Conservation (phyloP, 225 moss, liverwort and hornwort species). For the Pleurozium schreberi region DNA sequence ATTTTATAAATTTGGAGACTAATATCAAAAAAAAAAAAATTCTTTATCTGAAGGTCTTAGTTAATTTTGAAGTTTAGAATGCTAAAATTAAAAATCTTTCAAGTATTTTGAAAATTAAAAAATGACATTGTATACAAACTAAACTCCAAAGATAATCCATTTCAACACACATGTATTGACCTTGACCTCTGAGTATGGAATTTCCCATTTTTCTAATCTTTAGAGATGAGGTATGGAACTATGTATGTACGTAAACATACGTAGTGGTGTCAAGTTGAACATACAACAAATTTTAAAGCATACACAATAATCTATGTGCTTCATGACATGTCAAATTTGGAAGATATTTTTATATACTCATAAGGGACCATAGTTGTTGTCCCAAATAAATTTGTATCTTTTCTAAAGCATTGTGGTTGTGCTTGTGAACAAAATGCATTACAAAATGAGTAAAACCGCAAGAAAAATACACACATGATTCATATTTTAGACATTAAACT, state of each 20-base stretch:
- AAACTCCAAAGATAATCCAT: background rate
- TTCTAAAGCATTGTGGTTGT: background rate
- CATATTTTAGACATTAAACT: fast-evolving
- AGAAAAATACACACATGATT: background rate
- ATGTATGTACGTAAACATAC: background rate
- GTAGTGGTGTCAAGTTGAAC: fast-evolving
- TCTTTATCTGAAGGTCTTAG: background rate
- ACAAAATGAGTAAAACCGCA: background rate
- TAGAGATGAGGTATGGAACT: background rate
- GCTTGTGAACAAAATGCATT: background rate
- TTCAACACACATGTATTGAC: background rate
- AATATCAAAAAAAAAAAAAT: too few species aligned
- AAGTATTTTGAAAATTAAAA: background rate
- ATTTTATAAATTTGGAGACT: too few species aligned
- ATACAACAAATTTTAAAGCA: background rate
- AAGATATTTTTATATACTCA: background rate
- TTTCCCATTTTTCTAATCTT: background rate
- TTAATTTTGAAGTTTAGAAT: too few species aligned
- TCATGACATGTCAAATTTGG: background rate
- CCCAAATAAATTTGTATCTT: background rate
- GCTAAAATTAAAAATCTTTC: fast-evolving
- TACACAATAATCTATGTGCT: background rate
- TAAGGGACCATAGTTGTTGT: background rate
- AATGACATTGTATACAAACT: background rate
- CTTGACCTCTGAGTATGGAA: fast-evolving